These are phyloP conservation scores for Zoysia pacifica DNA, from an alignment of 176 grass and related monocot species.

Conservation along the genomic window DNA sequence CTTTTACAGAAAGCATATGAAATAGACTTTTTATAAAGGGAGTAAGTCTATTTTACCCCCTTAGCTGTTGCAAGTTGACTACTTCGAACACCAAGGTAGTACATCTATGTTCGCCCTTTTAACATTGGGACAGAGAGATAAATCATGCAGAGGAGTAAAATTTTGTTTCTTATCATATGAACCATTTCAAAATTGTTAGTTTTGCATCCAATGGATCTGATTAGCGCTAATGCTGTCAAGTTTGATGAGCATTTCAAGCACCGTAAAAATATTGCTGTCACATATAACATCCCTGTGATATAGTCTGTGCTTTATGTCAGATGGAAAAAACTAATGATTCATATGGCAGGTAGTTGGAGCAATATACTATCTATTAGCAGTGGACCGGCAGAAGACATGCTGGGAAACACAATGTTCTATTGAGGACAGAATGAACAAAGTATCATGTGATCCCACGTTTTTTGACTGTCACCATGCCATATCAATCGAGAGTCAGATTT, in stretches of 20 bases:
- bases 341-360: slow-evolving; percentile 42
- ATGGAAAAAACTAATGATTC: neutral
- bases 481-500: slow-evolving; percentile 37
- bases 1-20: neutral
- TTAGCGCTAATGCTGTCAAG: neutral
- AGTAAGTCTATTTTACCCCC: no score
- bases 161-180: neutral
- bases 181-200: neutral
- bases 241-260: neutral
- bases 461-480: slow-evolving; percentile 33
- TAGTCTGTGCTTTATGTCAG: neutral
- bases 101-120: neutral
- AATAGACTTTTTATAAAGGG: neutral
- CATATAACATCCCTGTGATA: neutral
- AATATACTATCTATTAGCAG: slow-evolving; percentile 51
- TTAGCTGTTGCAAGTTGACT: no score
- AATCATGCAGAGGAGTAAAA: neutral
- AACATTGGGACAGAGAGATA: neutral
- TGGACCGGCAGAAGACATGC: slow-evolving; percentile 49
- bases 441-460: slow-evolving; percentile 40
- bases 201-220: neutral
- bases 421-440: neutral
- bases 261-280: neutral
- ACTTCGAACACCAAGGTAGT: no score
- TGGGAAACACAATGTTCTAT: slow-evolving; percentile 50